phyloP scores from a whole-genome alignment of 495 filamentous ascomycete genomes.

The Jackrogersella multiformis region DNA sequence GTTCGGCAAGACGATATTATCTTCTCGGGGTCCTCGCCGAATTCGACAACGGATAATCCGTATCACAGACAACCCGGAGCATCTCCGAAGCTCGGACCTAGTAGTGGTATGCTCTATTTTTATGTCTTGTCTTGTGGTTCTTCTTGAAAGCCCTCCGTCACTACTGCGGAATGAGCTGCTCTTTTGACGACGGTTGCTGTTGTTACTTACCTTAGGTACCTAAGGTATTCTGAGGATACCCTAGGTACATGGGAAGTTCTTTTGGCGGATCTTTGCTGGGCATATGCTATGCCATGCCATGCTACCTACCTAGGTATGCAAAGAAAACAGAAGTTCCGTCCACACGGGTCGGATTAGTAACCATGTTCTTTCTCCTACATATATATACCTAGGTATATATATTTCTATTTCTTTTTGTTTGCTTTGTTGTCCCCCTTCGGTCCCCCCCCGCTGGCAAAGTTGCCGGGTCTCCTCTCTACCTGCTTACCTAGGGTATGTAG shows the following conservation, averaged over 20 bases:
- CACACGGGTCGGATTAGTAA: conserved; percentile 2
- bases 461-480: conserved; percentile 15
- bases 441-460: neutral
- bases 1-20: conserved; percentile 41
- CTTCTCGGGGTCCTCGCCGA: conserved; percentile 45
- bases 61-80: conserved; percentile 22
- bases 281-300: no score
- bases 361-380: neutral
- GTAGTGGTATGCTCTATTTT: conserved; percentile 42
- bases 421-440: neutral
- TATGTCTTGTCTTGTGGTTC: conserved; percentile 23
- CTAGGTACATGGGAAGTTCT: no score
- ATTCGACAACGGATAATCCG: conserved; percentile 26
- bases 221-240: no score
- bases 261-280: conserved; percentile 1
- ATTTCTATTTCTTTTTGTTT: conserved; percentile 9
- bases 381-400: no score
- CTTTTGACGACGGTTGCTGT: neutral
- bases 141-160: neutral
- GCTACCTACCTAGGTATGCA: no score
- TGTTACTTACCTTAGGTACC: neutral
- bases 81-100: conserved; percentile 31
- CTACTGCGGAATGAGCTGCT: neutral
- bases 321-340: neutral
- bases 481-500: no score